Base-by-base conservation (phyloP, 768 basidiomycete genomes). In the Lentinula detonsa region DNA sequence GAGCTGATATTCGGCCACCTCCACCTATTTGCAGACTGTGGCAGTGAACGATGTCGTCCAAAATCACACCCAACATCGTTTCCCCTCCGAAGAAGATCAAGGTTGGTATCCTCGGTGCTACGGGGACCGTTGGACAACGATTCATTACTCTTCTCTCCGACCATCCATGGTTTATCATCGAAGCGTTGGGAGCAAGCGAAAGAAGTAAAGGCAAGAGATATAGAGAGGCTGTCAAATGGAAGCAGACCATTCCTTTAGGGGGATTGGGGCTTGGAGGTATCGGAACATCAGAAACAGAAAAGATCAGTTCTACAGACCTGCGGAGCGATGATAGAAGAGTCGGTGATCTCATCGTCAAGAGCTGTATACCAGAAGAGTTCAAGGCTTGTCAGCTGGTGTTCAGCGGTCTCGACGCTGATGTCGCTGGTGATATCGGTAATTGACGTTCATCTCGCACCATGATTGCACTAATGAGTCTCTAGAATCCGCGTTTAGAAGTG, bases 371-470 rank as follows among this genome's bases (percentile, higher is more conserved):
- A 3, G 81, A 86, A 62, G 78, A 86, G 54, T 98, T 98, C 68
- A 68, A 72, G 42, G 90, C 90, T 8, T 98, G 95, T 71, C 81
- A 82, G 9, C 79, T 98, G 63, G 83, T 98, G 45, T 99, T 99
- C 74, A 95, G 93, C 0, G 97, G 97, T n/a, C 76, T 99, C 61
- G 97, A 98, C 74, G 86, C 90, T 16, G 94, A 97, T 69, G 95
- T 87, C 33, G 96, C 96, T 35, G 94, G 95, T 10, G 91, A 95
- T 11, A 95, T 98, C 72, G 96, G 96, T 95, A 68, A 61, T 75
- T 67, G 39, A 59, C 34, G 39, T 31, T 18, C 37, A n/a, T 31
- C 18, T 37, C 10, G 18, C n/a, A 21, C n/a, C 13, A 9, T 46
- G 15, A 33, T 23, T 43, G 6, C 13, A 53, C 34, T 58, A 39